Conservation (phyloP, 768 basidiomycete genomes). For the Lactarius pseudohatsudake region DNA sequence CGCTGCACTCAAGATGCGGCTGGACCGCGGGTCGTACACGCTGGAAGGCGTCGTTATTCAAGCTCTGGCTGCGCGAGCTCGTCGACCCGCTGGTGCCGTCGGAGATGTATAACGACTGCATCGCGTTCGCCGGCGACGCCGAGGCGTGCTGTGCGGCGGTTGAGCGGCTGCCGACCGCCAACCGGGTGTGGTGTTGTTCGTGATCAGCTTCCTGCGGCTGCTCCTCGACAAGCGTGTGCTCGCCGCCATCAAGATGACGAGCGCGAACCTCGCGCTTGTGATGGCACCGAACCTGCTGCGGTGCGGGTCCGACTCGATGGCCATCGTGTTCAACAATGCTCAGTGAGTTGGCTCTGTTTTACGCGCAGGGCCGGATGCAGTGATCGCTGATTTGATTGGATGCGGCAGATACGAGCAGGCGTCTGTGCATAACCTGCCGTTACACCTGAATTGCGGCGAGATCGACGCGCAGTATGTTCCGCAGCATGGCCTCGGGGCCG, state of each 20-base stretch:
- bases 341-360: too few species aligned
- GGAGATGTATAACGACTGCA: constrained; percentile 89
- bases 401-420: constrained; percentile 74
- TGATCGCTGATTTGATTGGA: not conserved
- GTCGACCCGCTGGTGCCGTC: constrained; percentile 90
- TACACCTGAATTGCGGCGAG: constrained; percentile 73
- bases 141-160: constrained; percentile 73
- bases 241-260: constrained; percentile 82
- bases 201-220: constrained; percentile 87
- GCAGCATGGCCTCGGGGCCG: constrained; percentile 74
- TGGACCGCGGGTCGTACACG: too few species aligned
- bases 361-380: too few species aligned
- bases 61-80: constrained; percentile 92
- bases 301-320: too few species aligned
- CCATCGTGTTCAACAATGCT: too few species aligned
- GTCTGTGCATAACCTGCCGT: constrained; percentile 81
- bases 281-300: too few species aligned
- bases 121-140: constrained; percentile 64
- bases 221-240: constrained; percentile 80
- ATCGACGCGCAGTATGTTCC: constrained; percentile 80
- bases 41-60: too few species aligned
- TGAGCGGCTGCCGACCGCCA: constrained; percentile 77
- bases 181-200: constrained; percentile 83
- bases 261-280: constrained; percentile 75
- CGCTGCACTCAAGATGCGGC: too few species aligned